Conservation (phyloP, 495 filamentous ascomycete species). For the Annulohypoxylon maeteangense region DNA sequence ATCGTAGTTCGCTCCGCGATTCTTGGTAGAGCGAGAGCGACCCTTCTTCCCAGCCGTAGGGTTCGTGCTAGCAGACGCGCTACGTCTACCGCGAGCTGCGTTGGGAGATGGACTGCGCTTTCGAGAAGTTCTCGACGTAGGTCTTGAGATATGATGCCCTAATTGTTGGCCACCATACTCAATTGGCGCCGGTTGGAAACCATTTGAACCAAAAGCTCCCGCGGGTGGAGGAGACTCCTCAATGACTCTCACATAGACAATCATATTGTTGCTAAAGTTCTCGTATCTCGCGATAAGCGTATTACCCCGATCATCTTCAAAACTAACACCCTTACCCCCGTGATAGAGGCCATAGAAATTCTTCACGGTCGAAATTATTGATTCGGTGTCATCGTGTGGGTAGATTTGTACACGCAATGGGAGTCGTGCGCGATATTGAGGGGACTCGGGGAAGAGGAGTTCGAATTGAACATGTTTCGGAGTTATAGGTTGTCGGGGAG, state of each 20-base stretch:
- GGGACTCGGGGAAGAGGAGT: constrained; percentile 77
- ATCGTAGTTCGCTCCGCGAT: constrained; percentile 73
- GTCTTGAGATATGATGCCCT: constrained; percentile 69
- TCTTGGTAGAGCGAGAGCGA: constrained; percentile 74
- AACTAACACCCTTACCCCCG: constrained; percentile 80
- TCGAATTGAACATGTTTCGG: constrained; percentile 89
- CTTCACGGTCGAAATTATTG: constrained; percentile 95
- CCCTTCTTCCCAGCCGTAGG: constrained; percentile 66
- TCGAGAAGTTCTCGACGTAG: constrained; percentile 72
- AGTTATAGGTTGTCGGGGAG: constrained; percentile 57
- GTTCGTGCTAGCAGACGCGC: constrained; percentile 72
- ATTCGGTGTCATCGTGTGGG: constrained; percentile 93
- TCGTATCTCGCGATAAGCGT: constrained; percentile 95
- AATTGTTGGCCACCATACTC: constrained; percentile 62
- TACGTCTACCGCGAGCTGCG: constrained; percentile 75
- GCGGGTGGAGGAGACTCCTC: constrained; percentile 68
- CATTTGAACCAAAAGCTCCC: constrained; percentile 47
- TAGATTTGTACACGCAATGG: constrained; percentile 93
- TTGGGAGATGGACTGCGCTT: constrained; percentile 88
- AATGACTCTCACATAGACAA: constrained; percentile 87
- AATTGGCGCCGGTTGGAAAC: constrained; percentile 51
- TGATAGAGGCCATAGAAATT: constrained; percentile 94
- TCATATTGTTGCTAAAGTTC: constrained; percentile 90
- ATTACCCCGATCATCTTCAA: constrained; percentile 86
- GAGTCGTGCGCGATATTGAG: constrained; percentile 78